Evolutionary conservation across 2,329 filamentous ascomycete species (phyloP), one percentile per base, ranked within the genome.

Genomic region (Parascedosporium putredinis): DNA sequence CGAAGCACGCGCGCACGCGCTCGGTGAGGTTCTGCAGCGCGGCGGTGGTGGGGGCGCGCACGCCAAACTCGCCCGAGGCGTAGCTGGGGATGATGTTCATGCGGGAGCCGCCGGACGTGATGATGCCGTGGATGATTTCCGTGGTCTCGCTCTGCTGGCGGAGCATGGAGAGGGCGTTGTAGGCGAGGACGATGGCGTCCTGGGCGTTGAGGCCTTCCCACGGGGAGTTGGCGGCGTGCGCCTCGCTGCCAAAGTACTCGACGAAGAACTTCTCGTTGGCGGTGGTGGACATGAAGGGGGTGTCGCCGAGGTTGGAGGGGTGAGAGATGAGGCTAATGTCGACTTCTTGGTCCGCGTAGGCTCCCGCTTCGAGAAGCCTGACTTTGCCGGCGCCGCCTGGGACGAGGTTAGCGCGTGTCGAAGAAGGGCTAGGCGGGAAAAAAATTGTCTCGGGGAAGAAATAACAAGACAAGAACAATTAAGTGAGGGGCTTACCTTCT

Each of bases 61-160:
- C 63, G 40, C 65, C 63, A 60, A 63, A 70, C 50, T 65, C 63
- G 60, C 68, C 64, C 24, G 62, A 55, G 4, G 66, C 63, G 50
- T 65, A 65, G 25, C 66, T 61, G 1, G 63, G 62, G 24, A 71
- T 69, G 22, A 71, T 60, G 24, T 71, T 70, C 1, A 66, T 62
- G 4, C 60, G 61, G 1, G 57, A 62, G 23, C 64, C 65, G 18
- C 63, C 67, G 4, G 60, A 59, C 33, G 61, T 58, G 42, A 71
- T 63, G 12, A 68, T 60, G 3, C 59, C 60, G 42, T 70, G 64
- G 8, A 70, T 56, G 3, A 65, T 54, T 44, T 69, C 63, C 4
- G 62, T 59, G 0, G 67, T 61, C 4, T 57, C 54, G 2, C 67
- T 64, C 50, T 68, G 66, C 54, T 70, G 66, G 4, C 66, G 58